These are phyloP conservation scores for Colletotrichum navitas DNA, from an alignment of 2,329 filamentous ascomycete species.

Conservation along the genomic window DNA sequence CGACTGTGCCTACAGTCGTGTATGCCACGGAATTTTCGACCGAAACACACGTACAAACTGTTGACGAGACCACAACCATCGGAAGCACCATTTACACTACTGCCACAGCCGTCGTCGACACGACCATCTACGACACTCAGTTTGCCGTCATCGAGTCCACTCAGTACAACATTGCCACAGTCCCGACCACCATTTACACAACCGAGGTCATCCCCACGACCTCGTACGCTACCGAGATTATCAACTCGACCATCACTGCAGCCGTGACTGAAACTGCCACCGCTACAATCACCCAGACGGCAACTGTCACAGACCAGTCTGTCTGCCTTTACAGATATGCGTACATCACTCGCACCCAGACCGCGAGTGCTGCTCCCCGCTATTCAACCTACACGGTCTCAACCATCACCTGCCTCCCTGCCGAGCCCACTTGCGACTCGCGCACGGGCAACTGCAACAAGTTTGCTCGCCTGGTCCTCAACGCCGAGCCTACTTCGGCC, in stretches of 20 bases:
- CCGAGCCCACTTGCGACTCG: slow-evolving; percentile 22
- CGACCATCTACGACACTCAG: slow-evolving; percentile 23
- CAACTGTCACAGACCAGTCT: slow-evolving; percentile 16
- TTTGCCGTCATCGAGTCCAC: slow-evolving; percentile 16
- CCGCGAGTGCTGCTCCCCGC: slow-evolving; percentile 10
- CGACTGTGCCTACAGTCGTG: slow-evolving; percentile 9
- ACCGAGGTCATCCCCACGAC: slow-evolving; percentile 18
- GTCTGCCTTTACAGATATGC: slow-evolving; percentile 21
- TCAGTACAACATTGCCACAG: slow-evolving; percentile 21
- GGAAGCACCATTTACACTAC: slow-evolving; percentile 24
- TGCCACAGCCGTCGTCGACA: slow-evolving; percentile 17
- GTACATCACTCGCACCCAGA: slow-evolving; percentile 25
- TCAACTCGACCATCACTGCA: slow-evolving; percentile 9
- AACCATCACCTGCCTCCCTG: slow-evolving; percentile 16
- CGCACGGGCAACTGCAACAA: slow-evolving; percentile 32
- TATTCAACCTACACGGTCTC: slow-evolving; percentile 24
- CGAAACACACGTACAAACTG: slow-evolving; percentile 5
- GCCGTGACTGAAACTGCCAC: slow-evolving; percentile 14
- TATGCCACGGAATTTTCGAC: slow-evolving; percentile 9
- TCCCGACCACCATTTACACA: slow-evolving; percentile 17
- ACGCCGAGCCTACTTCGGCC: slow-evolving; percentile 16
- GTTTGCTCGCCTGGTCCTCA: slow-evolving; percentile 25
- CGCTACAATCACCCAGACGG: slow-evolving; percentile 6
- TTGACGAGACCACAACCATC: slow-evolving; percentile 12
- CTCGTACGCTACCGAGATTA: not conserved